Evolutionary conservation across 2,329 filamentous ascomycete genomes (phyloP), one percentile per base, ranked within the genome.

Genomic region (Lojkania enalia): DNA sequence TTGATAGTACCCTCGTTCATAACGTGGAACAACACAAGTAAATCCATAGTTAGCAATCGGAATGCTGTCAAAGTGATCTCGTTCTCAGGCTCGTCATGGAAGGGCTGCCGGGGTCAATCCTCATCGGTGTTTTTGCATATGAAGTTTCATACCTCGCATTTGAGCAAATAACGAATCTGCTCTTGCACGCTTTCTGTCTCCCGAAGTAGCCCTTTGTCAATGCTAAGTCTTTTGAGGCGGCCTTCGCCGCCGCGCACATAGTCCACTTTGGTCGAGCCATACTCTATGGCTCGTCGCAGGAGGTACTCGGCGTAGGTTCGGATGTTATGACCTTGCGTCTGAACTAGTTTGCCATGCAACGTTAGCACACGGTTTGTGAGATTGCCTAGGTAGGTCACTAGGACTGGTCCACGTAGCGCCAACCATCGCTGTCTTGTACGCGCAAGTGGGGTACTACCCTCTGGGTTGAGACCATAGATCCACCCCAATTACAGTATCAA

Each of bases 1-100:
- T 95, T 96, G 73, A 99, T 99, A 65, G 96, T 88, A 37, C 89
- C 94, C 72, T 96, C 90, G 65, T 99, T 99, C 73, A 96, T 86
- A 35, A 94, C 89, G 62, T 95, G 90, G 74, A 96, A 99, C 42
- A 99, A 77, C 12, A 88, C 85, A 49, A 99, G 73, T 27, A 99
- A 77, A 69, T 99, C 94, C 60, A 96, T 78, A 15, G 95, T 95
- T 42, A 99, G 77, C 52, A 99, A 77, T 46, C 94, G 83, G 66
- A 97, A 99, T 20, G 95, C 91, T 7, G 90, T 95, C 55, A 97
- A 80, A 7, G 90, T 95, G 57, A 99, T 97, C 70, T 99, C 94
- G 65, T 97, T 99, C 66, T 96, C 91, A 5, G 88, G 84, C 59
- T 97, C 94, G 52, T 86, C 83, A 39, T 90, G 86, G 64, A 97